These are phyloP conservation scores for Drechslerella coelobrocha DNA, from an alignment of 2,329 filamentous ascomycete genomes.

Conservation along the genomic window DNA sequence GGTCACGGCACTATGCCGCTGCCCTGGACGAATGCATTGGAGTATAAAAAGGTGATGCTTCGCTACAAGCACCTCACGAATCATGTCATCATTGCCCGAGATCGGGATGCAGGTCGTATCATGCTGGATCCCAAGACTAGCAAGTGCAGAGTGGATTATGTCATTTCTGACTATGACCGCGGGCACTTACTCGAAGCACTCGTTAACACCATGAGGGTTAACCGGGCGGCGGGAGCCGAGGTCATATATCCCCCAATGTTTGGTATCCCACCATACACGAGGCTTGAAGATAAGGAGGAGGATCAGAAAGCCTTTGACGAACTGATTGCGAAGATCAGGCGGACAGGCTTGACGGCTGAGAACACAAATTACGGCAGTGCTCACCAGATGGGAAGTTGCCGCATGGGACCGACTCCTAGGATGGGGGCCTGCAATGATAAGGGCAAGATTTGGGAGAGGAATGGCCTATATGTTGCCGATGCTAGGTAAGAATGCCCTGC, in stretches of 20 bases:
- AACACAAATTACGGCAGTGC: conserved; percentile 70
- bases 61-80: conserved; percentile 73
- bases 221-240: conserved; percentile 77
- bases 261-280: conserved; percentile 69
- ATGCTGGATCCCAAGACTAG: conserved; percentile 74
- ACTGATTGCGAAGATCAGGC: conserved; percentile 23
- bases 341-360: conserved; percentile 59
- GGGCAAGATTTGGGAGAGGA: conserved; percentile 70
- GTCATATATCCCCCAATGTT: conserved; percentile 75
- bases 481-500: conserved; percentile 57
- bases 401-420: conserved; percentile 68
- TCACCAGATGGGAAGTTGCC: conserved; percentile 80
- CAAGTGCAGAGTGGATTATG: conserved; percentile 72
- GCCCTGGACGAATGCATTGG: conserved; percentile 71
- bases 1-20: conserved; percentile 68
- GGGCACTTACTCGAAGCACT: conserved; percentile 74
- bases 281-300: conserved; percentile 52
- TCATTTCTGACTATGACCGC: conserved; percentile 73
- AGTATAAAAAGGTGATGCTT: conserved; percentile 74
- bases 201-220: conserved; percentile 75
- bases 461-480: conserved; percentile 74
- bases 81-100: conserved; percentile 76
- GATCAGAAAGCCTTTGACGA: conserved; percentile 40
- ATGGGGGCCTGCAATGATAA: conserved; percentile 67
- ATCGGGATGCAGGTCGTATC: conserved; percentile 76